These are phyloP conservation scores for Flammula alnicola DNA, from an alignment of 1,284 basidiomycete genomes.

Conservation along the genomic window DNA sequence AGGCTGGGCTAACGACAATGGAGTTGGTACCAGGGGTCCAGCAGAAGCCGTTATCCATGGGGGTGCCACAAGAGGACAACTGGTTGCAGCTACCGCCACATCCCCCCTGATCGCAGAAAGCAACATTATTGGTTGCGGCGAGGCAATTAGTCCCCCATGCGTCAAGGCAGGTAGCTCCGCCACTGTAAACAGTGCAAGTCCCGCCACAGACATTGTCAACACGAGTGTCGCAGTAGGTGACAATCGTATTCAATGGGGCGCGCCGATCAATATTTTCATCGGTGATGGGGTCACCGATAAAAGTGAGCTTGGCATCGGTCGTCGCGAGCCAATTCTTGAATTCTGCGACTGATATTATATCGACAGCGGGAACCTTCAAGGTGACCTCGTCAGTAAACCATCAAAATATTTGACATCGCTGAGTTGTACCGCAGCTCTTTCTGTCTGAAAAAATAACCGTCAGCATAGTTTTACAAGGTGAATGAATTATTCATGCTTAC, in stretches of 20 bases:
- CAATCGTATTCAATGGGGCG: slow-evolving; percentile 20
- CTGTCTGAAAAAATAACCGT: no score
- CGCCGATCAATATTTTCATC: not conserved
- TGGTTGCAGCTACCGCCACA: slow-evolving; percentile 31
- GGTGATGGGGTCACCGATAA: slow-evolving; percentile 6
- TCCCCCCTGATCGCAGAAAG: slow-evolving; percentile 26
- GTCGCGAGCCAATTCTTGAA: slow-evolving; percentile 28
- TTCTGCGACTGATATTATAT: slow-evolving; percentile 5
- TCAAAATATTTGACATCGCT: no score
- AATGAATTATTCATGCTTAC: no score
- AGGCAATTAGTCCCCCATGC: slow-evolving; percentile 31
- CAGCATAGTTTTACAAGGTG: no score
- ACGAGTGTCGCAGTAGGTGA: slow-evolving; percentile 27
- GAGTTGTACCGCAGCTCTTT: no score
- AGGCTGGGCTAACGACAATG: no score
- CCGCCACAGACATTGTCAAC: slow-evolving; percentile 28
- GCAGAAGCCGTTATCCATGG: slow-evolving; percentile 27
- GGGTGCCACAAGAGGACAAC: slow-evolving; percentile 23
- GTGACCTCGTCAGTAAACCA: no score
- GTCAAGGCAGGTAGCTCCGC: slow-evolving; percentile 24
- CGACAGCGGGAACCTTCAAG: no score
- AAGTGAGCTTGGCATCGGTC: slow-evolving; percentile 31
- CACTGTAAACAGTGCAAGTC: slow-evolving; percentile 30
- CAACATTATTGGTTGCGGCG: slow-evolving; percentile 29
- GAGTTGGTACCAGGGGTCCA: no score